Evolutionary conservation across 2,329 filamentous ascomycete genomes (phyloP).

Genomic region (Grosmannia serpens): DNA sequence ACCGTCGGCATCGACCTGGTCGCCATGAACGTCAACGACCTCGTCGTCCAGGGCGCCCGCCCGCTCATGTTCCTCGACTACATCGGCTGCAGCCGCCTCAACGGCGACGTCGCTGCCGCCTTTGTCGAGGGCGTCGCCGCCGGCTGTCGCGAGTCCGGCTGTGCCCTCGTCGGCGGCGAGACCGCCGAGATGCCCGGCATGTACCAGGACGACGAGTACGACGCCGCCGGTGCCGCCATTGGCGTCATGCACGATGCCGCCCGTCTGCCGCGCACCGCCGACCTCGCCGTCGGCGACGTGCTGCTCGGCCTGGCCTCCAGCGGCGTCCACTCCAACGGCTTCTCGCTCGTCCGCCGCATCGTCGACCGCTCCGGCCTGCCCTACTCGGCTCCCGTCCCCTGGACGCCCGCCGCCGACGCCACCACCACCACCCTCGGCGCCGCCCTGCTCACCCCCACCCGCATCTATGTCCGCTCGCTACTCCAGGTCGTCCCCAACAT

Average conservation of each 20-base stretch:
- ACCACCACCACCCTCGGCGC: constrained; percentile 51
- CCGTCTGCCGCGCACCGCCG: constrained; percentile 62
- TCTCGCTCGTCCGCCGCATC: constrained; percentile 89
- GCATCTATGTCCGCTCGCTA: constrained; percentile 82
- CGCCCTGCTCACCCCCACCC: constrained; percentile 75
- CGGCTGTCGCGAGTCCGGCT: constrained; percentile 74
- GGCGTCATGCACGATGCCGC: constrained; percentile 62
- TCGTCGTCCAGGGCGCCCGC: constrained; percentile 90
- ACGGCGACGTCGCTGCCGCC: constrained; percentile 63
- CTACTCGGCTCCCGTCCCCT: constrained; percentile 66
- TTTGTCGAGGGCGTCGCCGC: constrained; percentile 86
- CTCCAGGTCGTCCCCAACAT: constrained; percentile 55
- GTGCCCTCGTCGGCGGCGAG: constrained; percentile 90
- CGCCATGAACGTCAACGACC: constrained; percentile 98
- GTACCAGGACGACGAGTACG: constrained; percentile 81
- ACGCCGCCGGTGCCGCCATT: constrained; percentile 81
- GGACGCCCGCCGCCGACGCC: constrained; percentile 26
- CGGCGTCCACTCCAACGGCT: constrained; percentile 92
- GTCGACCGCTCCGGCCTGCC: constrained; percentile 59
- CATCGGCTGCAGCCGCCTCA: constrained; percentile 84
- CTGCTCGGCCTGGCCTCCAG: constrained; percentile 76
- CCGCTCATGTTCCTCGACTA: constrained; percentile 97
- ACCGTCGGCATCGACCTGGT: constrained; percentile 95
- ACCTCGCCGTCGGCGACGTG: constrained; percentile 74
- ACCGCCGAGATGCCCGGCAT: constrained; percentile 98